These are phyloP conservation scores for Nyssa sinensis DNA, from an alignment of 148 eudicot genomes.

Conservation along the genomic window DNA sequence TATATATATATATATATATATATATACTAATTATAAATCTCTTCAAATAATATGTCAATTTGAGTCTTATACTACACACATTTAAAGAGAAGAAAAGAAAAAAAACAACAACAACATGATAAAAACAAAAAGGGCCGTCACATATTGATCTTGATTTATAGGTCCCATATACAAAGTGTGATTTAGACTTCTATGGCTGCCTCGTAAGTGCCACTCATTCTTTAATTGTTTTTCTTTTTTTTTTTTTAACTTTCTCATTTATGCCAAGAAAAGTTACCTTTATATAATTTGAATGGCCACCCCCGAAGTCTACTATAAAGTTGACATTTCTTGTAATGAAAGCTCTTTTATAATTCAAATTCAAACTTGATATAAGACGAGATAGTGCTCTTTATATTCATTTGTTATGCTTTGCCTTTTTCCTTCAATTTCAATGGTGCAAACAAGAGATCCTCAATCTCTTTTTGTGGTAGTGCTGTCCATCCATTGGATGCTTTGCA, in stretches of 20 bases:
- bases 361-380: not conserved
- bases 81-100: too few species aligned
- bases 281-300: slow-evolving; percentile 7
- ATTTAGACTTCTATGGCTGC: too few species aligned
- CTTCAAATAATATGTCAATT: too few species aligned
- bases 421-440: slow-evolving; percentile 19
- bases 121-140: too few species aligned
- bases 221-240: not conserved
- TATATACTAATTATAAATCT: too few species aligned
- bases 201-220: not conserved
- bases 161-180: too few species aligned
- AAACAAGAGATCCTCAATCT: slow-evolving; percentile 1
- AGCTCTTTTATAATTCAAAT: not conserved
- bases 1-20: too few species aligned
- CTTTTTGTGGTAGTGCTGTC: slow-evolving; percentile 14
- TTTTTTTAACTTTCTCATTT: not conserved
- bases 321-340: not conserved
- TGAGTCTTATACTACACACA: too few species aligned
- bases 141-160: too few species aligned
- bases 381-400: slow-evolving; percentile 7
- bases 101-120: too few species aligned
- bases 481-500: slow-evolving; percentile 11
- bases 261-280: not conserved
- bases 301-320: not conserved
- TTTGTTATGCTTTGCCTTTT: not conserved